Base-by-base conservation (phyloP, 306 rosid species). In the Casuarina glauca region DNA sequence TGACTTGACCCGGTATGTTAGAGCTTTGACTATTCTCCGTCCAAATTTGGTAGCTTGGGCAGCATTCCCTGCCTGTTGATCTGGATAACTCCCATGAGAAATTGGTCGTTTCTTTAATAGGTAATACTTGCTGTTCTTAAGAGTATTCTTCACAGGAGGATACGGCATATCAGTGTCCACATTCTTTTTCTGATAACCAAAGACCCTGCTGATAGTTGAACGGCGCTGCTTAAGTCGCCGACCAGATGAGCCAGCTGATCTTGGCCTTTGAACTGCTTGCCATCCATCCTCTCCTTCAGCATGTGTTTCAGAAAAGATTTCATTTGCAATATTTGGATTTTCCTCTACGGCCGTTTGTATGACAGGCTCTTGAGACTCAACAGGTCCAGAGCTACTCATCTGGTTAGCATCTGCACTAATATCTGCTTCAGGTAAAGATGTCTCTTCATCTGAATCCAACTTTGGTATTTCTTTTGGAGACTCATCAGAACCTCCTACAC, bases 191-290 rank as follows among this genome's bases (percentile, higher is more conserved):
- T 87, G 99, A 80, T 88, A 85, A 81, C 88, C 82, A 82, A 69
- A 87, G 82, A 95, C 85, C 86, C 90, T 95, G 82, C 93, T 90
- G 75, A 90, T 87, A 68, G 93, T 83, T 71, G 93, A 88, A 16
- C 97, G 93, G 77, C 97, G 86, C 85, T 95, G 99, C 89, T 86
- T 95, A 70, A 88, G 68, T 64, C 91, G 88, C 73, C 90, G 89
- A 50, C 93, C 91, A 84, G 85, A 81, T 79, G 91, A 90, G 61
- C 93, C 91, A 62, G 84, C 91, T 70, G 97, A 91, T 88, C 97
- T 91, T 73, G 97, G 97, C 74, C 97, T 84, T 88, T 95, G 99
- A 85, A 93, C 99, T 26, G 99, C 86, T 85, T 91, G 97, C 99
- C 99, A 95, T 75, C 97, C 97, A 49, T 89, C 96, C 43, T 92